Conservation (phyloP, 2,329 filamentous ascomycete genomes). For the Paecilomyces variotii region DNA sequence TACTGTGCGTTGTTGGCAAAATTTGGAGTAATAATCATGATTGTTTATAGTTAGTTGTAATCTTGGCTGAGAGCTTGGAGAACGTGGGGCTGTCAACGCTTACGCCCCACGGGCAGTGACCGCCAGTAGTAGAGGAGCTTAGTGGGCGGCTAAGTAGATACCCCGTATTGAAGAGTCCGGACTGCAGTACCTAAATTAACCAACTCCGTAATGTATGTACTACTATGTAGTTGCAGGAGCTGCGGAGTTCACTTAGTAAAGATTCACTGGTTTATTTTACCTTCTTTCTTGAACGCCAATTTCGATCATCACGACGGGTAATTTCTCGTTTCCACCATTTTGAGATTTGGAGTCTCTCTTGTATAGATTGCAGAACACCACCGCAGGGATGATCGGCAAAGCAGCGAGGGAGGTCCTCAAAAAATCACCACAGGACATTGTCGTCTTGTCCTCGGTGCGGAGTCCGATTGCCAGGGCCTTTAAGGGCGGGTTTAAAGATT, state of each 20-base stretch:
- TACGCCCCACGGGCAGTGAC: background rate
- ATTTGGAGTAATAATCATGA: background rate
- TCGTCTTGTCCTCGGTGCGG: conserved; percentile 82
- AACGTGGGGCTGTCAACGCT: background rate
- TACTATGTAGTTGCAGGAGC: too few species aligned
- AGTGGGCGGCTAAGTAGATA: too few species aligned
- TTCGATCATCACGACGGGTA: background rate
- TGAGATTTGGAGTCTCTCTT: background rate
- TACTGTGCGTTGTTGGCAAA: too few species aligned
- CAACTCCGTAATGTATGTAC: too few species aligned
- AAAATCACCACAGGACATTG: conserved; percentile 86
- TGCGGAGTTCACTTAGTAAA: background rate
- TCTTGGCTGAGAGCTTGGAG: background rate
- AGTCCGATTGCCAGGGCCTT: conserved; percentile 76
- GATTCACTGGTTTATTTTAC: background rate
- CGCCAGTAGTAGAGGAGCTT: background rate
- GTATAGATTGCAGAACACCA: background rate
- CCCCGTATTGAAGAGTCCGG: too few species aligned
- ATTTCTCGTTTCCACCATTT: background rate
- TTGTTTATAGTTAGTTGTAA: too few species aligned
- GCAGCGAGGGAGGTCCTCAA: conserved; percentile 5
- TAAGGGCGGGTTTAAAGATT: conserved; percentile 87
- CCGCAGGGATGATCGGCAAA: conserved; percentile 5
- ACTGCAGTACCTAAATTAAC: too few species aligned
- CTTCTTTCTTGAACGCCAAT: background rate